phyloP scores from a whole-genome alignment of 2,329 filamentous ascomycete genomes.

The Thelonectria discophora region DNA sequence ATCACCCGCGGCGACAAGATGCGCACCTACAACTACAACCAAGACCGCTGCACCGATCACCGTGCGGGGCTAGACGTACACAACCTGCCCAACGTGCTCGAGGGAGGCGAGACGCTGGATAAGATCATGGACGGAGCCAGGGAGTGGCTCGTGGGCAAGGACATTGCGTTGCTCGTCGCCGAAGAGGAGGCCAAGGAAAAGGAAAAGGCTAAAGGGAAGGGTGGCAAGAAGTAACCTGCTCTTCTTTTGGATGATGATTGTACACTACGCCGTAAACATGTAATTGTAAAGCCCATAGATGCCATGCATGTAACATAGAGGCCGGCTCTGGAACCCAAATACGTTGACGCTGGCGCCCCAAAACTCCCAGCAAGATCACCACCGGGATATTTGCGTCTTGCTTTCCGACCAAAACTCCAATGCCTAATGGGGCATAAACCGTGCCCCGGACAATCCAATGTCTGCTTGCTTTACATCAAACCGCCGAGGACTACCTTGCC shows the following conservation, averaged over 20 bases:
- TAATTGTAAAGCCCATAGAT: slow-evolving; percentile 1
- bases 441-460: slow-evolving; percentile 7
- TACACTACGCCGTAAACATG: slow-evolving; percentile 16
- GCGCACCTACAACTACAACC: slow-evolving; percentile 83
- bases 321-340: slow-evolving; percentile 11
- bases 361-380: slow-evolving; percentile 35
- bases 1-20: slow-evolving; percentile 95
- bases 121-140: slow-evolving; percentile 80
- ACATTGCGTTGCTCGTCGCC: slow-evolving; percentile 76
- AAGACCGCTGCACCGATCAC: slow-evolving; percentile 87
- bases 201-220: slow-evolving; percentile 44
- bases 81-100: slow-evolving; percentile 82
- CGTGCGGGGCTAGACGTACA: slow-evolving; percentile 81
- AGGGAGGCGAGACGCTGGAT: slow-evolving; percentile 75
- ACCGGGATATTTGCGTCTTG: slow-evolving; percentile 34
- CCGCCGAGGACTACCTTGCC: slow-evolving; percentile 91
- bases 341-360: slow-evolving; percentile 13
- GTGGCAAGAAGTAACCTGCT: slow-evolving; percentile 20
- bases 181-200: slow-evolving; percentile 60
- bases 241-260: slow-evolving; percentile 2
- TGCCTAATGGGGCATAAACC: slow-evolving; percentile 16
- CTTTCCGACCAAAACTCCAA: slow-evolving; percentile 35
- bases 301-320: slow-evolving; percentile 6
- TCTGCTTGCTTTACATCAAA: slow-evolving; percentile 65
- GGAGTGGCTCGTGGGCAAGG: slow-evolving; percentile 77